Evolutionary conservation across 768 basidiomycete species (phyloP), one percentile per base, ranked within the genome.

Genomic region (Coprinopsis cinerea): DNA sequence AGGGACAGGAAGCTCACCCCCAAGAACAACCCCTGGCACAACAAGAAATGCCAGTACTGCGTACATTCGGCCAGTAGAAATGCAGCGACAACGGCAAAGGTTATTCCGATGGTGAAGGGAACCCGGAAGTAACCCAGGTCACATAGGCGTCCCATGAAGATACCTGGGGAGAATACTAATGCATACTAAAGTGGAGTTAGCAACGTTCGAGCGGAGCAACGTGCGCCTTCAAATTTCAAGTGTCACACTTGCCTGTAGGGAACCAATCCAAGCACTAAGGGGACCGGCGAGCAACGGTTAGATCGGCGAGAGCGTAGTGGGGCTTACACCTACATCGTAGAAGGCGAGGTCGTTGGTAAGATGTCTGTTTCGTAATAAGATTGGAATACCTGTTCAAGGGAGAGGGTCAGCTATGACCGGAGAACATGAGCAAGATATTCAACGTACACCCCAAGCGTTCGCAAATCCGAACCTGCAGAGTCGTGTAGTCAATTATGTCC

Each of bases 211-310:
- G 35, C 40, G 37, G 15, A 22, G 35, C 17, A 44, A 17, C 14
- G n/a, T n/a, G n/a, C n/a, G n/a, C n/a, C n/a, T n/a, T n/a, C n/a
- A n/a, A n/a, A 46, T 28, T n/a, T 15, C 44, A 23, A 22, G 28
- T 40, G 46, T 18, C 36, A 13, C 39, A 11, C 26, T 52, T 18
- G 81, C 85, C 68, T 88, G 86, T 20, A 82, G 67, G 0, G 87
- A 89, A 4, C 88, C 87, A 27, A 90, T 89, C 87, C 86, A 90
- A 36, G 86, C 78, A 39, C 86, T 88, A n/a, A 44, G 52, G n/a
- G n/a, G 36, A 24, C 17, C 22, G 22, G 22, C 44, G 41, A 4
- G 24, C 22, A n/a, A 39, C 40, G 13, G 39, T 48, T 10, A 47
- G 36, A 30, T 34, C 37, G 7, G 37, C 11, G 18, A 20, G 37